Conservation (phyloP, 1,284 basidiomycete species). For the Trichosporon sp. region DNA sequence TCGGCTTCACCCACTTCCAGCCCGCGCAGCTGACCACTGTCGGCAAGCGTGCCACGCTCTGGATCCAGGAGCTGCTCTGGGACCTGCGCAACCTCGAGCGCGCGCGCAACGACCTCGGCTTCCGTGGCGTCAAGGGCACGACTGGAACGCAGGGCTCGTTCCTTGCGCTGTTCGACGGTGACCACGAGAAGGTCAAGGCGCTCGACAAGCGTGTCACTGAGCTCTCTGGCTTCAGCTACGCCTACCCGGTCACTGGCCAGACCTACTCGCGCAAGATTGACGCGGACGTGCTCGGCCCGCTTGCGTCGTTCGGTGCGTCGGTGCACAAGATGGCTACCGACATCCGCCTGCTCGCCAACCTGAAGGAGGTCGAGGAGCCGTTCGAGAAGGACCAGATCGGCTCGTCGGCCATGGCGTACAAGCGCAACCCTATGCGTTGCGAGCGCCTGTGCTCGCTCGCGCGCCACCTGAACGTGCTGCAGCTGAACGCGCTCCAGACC, state of each 20-base stretch:
- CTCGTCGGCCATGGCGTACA: constrained; percentile 97
- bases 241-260: constrained; percentile 96
- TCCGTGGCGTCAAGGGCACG: constrained; percentile 97
- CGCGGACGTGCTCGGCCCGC: constrained; percentile 80
- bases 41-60: constrained; percentile 96
- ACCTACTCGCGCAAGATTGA: constrained; percentile 99
- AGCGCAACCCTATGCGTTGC: constrained; percentile 97
- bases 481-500: constrained; percentile 91
- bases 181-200: constrained; percentile 88
- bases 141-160: constrained; percentile 98
- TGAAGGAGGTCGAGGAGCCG: constrained; percentile 98
- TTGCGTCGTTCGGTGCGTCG: constrained; percentile 87
- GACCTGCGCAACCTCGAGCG: constrained; percentile 90
- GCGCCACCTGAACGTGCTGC: constrained; percentile 84
- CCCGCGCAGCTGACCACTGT: constrained; percentile 98
- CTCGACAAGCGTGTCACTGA: constrained; percentile 85
- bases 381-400: constrained; percentile 99
- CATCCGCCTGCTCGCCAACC: constrained; percentile 80
- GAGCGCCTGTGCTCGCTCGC: constrained; percentile 95
- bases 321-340: constrained; percentile 98
- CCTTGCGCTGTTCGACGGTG: constrained; percentile 87
- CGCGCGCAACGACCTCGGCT: constrained; percentile 87
- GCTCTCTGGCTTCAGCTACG: constrained; percentile 85
- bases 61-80: constrained; percentile 98
- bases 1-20: constrained; percentile 99